Evolutionary conservation across 768 basidiomycete genomes (phyloP).

Genomic region (Leccinum rimulosum): DNA sequence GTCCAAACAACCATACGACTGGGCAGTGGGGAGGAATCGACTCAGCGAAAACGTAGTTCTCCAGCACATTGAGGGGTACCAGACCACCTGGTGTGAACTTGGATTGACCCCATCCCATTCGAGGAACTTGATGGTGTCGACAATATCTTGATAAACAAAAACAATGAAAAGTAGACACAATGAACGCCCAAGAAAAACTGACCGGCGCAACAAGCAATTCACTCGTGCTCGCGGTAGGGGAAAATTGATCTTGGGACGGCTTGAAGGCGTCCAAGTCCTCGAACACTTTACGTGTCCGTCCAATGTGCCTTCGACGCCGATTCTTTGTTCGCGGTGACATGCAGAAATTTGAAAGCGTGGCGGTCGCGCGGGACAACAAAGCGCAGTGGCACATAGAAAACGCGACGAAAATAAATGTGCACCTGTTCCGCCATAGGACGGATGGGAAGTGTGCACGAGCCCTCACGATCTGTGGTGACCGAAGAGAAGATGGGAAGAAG

Average conservation of each 20-base stretch:
- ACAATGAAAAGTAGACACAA: not conserved
- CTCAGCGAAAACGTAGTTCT: slow-evolving; percentile 70
- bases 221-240: slow-evolving; percentile 65
- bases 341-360: no score
- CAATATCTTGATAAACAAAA: slow-evolving; percentile 48
- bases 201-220: slow-evolving; percentile 66
- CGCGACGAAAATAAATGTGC: no score
- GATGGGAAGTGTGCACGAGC: slow-evolving; percentile 14
- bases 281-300: slow-evolving; percentile 58
- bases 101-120: slow-evolving; percentile 94
- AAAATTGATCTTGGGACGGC: slow-evolving; percentile 36
- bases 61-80: slow-evolving; percentile 74
- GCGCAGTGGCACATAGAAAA: no score
- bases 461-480: slow-evolving; percentile 13
- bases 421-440: not conserved
- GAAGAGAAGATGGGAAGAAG: slow-evolving; percentile 56
- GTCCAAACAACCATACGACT: not conserved
- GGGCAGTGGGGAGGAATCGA: not conserved
- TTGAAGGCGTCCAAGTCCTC: slow-evolving; percentile 51
- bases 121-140: slow-evolving; percentile 72
- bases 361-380: no score
- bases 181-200: slow-evolving; percentile 2
- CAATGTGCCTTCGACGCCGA: slow-evolving; percentile 61
- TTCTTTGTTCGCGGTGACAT: no score
- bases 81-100: slow-evolving; percentile 89